Base-by-base conservation (phyloP, 2,329 filamentous ascomycete species). In the Aspergillus texensis region DNA sequence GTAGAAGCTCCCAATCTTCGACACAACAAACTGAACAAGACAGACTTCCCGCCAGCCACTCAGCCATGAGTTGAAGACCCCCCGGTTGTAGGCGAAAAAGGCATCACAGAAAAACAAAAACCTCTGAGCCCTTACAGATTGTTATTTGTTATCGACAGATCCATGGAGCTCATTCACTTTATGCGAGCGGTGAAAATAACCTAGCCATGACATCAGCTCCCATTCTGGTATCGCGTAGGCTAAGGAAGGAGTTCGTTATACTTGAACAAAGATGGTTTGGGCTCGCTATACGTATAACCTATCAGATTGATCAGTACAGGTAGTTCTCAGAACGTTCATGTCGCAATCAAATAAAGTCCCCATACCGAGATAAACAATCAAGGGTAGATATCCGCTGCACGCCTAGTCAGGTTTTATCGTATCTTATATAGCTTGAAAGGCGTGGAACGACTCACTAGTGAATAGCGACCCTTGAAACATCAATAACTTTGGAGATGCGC, bases 401-500 rank as follows among this genome's bases (percentile, higher is more conserved):
- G 64, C 64, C 14, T 11, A 53, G 61, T 57, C 54, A 43, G 63
- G 14, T 16, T 75, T 62, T 72, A 69, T 68, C 58, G 61, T 59
- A 52, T 34, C 60, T 57, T 24, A 14, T 32, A 12, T 32, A 60
- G 41, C n/a, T 41, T 9, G 6, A 41, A 45, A 6, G 48, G n/a
- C 32, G 28, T 26, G 26, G 30, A 26, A 58, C 19, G 41, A 77
- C 91, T 70, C 88, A 96, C 93, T 98, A 99, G 84, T 99, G 95
- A 76, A 99, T 91, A 64, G 92, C 93, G 74, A 97, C 90, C 75
- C 94, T 89, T 67, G 93, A 95, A 79, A 97, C 84, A 81, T 98
- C 95, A 79, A 99, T 95, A 83, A 98, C 87, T 85, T 94, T 94
- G 76, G 92, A 90, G 82, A 99, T 97, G 85, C 95, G 93, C 90